phyloP scores from a whole-genome alignment of 192 early-diverging fungal species.

The Thamnidium elegans region DNA sequence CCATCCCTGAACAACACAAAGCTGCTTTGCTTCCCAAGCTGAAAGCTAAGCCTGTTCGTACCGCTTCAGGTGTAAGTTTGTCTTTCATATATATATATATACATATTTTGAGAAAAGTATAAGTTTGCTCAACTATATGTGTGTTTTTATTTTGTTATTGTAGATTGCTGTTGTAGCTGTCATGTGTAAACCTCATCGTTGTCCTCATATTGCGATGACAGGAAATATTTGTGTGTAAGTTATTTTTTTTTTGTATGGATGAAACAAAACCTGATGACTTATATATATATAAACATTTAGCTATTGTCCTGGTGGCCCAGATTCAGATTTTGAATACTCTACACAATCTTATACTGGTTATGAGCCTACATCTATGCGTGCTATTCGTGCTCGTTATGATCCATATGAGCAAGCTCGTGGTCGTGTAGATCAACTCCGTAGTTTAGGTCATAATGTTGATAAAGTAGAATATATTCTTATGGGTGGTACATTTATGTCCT shows the following conservation, averaged over 20 bases:
- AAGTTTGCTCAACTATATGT: background rate
- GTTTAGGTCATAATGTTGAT: constrained; percentile 93
- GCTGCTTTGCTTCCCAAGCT: constrained; percentile 80
- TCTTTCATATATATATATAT: background rate
- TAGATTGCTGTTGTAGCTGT: constrained; percentile 93
- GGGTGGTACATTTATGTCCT: constrained; percentile 99
- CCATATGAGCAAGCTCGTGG: constrained; percentile 95
- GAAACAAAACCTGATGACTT: background rate
- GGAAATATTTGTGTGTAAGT: constrained; percentile 97
- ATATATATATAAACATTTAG: constrained; percentile 29
- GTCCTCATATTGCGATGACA: constrained; percentile 99
- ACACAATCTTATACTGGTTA: constrained; percentile 99
- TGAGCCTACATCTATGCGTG: constrained; percentile 98
- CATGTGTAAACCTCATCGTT: constrained; percentile 96
- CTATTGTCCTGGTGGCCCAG: constrained; percentile 96
- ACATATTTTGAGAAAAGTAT: background rate
- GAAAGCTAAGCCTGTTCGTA: constrained; percentile 95
- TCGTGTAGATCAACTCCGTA: constrained; percentile 90
- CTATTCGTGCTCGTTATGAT: constrained; percentile 96
- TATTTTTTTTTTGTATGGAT: background rate
- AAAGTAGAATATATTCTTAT: constrained; percentile 99
- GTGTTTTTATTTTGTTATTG: background rate
- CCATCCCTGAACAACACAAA: constrained; percentile 92
- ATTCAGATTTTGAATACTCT: constrained; percentile 99
- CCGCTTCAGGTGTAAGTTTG: constrained; percentile 77